Evolutionary conservation across 305 asterid genomes (phyloP), one percentile per base, ranked within the genome.

Genomic region (Fraxinus greggii): DNA sequence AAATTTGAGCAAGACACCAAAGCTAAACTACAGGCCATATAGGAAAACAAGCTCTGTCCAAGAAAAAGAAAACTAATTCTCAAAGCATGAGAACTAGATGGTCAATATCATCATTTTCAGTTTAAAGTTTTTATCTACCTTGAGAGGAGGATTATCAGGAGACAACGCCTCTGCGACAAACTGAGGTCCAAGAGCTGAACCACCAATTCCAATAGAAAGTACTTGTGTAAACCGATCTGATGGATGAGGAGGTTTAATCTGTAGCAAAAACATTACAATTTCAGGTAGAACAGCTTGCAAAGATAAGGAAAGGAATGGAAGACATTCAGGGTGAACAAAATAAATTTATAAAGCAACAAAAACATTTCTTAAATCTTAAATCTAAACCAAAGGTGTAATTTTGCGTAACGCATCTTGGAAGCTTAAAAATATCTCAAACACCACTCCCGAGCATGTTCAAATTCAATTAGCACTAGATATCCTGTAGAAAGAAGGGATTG

Each of bases 141-240:
- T 97, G 74, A 97, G 96, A 76, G 98, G 98, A 85, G 99, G 99
- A 87, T 97, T 97, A 87, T 97, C 98, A 13, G 98, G 99, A 78
- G 99, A 97, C 91, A 97, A 87, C 33, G 99, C 99, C 93, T 97
- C 98, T 2, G 99, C 98, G 72, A 97, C 98, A 89, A 97, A 97
- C 79, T 97, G 98, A 35, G 99, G 99, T 40, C 99, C 99, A 2
- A 97, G 97, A 82, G 99, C 98, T 45, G 99, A 97, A 86, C 99
- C 99, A 63, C 99, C 99, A 83, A 97, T 95, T 77, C 98, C 99
- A 73, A 97, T 94, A 21, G 97, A 95, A 86, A 97, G 99, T 80
- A 97, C 89, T 87, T 97, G 99, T 0, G 98, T 95, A 88, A 97
- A 97, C 32, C 80, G 85, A 19, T 81, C 94, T 35, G 86, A 83